A percentile compares a stretch with the other conserved stretches of the same genome.
Evolutionary conservation across 495 filamentous ascomycete species (phyloP).

Genomic region (Sordaria brevicollis): DNA sequence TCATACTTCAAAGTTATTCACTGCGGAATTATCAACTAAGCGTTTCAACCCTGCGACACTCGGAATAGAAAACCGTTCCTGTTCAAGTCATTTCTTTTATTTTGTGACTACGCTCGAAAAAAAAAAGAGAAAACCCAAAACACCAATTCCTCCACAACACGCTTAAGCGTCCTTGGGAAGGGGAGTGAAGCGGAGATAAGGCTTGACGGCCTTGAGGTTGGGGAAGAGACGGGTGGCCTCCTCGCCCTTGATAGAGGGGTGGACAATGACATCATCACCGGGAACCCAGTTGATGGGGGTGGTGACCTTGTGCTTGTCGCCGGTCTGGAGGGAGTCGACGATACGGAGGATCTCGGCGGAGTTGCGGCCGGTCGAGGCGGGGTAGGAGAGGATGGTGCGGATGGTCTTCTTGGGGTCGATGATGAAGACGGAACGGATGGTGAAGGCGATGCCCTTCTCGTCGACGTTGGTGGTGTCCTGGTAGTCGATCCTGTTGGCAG

Average conservation of each 20-base stretch:
- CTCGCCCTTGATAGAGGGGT: constrained; percentile 77
- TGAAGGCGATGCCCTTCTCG: constrained; percentile 92
- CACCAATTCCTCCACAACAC: background rate
- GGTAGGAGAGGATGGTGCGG: constrained; percentile 91
- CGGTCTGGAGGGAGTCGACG: constrained; percentile 92
- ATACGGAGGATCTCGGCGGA: constrained; percentile 92
- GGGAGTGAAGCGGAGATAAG: constrained; percentile 69
- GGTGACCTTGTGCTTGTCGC: constrained; percentile 90
- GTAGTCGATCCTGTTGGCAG: constrained; percentile 58
- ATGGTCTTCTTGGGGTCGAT: constrained; percentile 98
- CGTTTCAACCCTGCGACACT: too few relatives aligned
- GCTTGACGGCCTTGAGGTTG: constrained; percentile 86
- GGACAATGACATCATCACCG: constrained; percentile 91
- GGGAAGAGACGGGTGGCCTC: constrained; percentile 87
- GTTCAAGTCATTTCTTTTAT: background rate
- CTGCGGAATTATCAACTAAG: background rate
- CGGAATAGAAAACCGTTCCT: background rate
- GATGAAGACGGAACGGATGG: constrained; percentile 97
- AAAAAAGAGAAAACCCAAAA: background rate
- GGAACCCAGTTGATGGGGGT: constrained; percentile 89
- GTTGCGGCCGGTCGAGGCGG: constrained; percentile 94
- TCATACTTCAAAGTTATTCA: background rate
- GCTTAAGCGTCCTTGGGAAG: constrained; percentile 42
- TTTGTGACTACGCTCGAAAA: background rate
- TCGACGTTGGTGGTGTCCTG: constrained; percentile 76